Evolutionary conservation across 495 filamentous ascomycete species (phyloP), one percentile per base, ranked within the genome.

Genomic region (Podospora australis): DNA sequence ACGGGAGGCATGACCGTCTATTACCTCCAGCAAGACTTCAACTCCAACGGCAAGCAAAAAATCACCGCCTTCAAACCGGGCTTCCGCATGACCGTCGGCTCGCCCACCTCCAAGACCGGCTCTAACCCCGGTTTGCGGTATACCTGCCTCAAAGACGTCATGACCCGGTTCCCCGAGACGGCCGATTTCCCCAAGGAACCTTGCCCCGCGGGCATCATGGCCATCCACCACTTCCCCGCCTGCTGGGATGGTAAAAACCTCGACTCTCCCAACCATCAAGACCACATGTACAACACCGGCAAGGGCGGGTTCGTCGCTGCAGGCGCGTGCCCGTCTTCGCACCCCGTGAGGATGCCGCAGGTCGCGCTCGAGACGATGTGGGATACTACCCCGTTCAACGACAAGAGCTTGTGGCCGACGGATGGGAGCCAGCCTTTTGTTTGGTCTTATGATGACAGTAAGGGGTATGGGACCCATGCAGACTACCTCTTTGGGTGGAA

Each of bases 241-340:
- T 72, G 73, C 61, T 79, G 76, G 76, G 75, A 80, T 55, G 77
- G 76, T 38, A 70, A 72, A 58, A 77, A 75, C 51, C 65, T 79
- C 6, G 76, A 78, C 57, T 73, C 67, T 47, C 67, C 71, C n/a
- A 71, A 80, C 59, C 77, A 79, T 57, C 66, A 70, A 40, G 67
- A 68, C 4, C 78, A 80, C 61, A 72, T 72, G 69, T 70, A 56
- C 54, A 66, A 65, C 58, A 71, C 68, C 21, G 49, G 41, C n/a
- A 58, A 54, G 6, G 62, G 65, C 23, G 67, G 65, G n/a, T 70
- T 70, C 50, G 49, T 45, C 26, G 56, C 60, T 28, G 68, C 66
- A 6, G 61, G 60, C 2, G 39, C 67, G 2, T 78, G 74, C 63
- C 74, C 74, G 8, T 53, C 62, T 2, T 68, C 68, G 5, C 72